A percentile compares a stretch with the other conserved stretches of the same genome.
Conservation (phyloP, 495 filamentous ascomycete species). For the Penicillium paxilli region DNA sequence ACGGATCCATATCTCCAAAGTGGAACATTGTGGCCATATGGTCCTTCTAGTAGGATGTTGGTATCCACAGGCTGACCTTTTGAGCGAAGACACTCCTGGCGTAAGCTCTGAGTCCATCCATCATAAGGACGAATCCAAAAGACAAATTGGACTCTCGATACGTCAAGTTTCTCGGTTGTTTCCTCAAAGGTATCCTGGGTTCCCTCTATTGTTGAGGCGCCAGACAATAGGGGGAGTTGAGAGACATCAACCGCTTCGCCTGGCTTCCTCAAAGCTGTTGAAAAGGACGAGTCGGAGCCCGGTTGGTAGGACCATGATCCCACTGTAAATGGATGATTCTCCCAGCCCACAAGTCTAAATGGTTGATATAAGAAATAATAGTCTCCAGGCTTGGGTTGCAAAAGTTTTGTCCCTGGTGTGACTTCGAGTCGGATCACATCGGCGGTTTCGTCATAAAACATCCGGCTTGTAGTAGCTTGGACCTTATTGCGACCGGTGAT, state of each 20-base stretch:
- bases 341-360: slow-evolving; percentile 50
- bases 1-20: slow-evolving; percentile 52
- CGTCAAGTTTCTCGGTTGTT: neutral
- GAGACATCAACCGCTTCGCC: slow-evolving; percentile 19
- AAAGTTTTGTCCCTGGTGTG: slow-evolving; percentile 26
- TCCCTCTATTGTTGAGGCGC: slow-evolving; percentile 1
- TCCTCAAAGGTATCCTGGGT: neutral
- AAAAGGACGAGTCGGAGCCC: neutral
- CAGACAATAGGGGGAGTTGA: slow-evolving; percentile 35
- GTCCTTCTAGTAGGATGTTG: slow-evolving; percentile 55
- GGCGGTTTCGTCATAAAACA: slow-evolving; percentile 46
- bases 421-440: slow-evolving; percentile 53
- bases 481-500: slow-evolving; percentile 14
- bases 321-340: slow-evolving; percentile 62
- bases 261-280: neutral
- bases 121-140: slow-evolving; percentile 52
- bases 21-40: slow-evolving; percentile 54
- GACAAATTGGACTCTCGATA: slow-evolving; percentile 20
- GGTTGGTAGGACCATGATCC: slow-evolving; percentile 41
- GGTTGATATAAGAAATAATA: slow-evolving; percentile 61
- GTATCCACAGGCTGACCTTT: slow-evolving; percentile 13
- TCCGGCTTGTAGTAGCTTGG: slow-evolving; percentile 30
- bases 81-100: slow-evolving; percentile 33
- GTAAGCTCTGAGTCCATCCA: slow-evolving; percentile 49
- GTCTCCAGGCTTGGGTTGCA: slow-evolving; percentile 46